A percentile compares a stretch with the other conserved stretches of the same genome.
Conservation (phyloP, 768 basidiomycete species). For the Tulasnella sp. region DNA sequence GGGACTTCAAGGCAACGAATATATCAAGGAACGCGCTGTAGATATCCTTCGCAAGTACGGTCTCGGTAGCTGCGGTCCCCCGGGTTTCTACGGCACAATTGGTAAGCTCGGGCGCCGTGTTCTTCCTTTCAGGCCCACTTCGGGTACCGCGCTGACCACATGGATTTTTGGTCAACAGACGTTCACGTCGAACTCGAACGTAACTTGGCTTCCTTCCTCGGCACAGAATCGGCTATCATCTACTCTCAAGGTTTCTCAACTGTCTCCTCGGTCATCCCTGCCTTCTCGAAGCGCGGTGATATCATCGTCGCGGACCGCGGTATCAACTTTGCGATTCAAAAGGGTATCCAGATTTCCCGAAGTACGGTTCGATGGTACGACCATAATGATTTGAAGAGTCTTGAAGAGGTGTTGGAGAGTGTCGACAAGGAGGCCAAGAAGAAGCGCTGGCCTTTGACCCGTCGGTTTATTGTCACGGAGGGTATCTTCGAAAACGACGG, state of each 20-base stretch:
- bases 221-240: constrained; percentile 81
- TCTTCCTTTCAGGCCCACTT: background rate
- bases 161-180: constrained; percentile 35
- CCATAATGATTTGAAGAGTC: constrained; percentile 83
- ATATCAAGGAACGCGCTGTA: constrained; percentile 73
- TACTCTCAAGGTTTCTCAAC: constrained; percentile 93
- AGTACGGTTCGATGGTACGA: constrained; percentile 92
- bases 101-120: constrained; percentile 41
- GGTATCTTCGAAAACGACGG: constrained; percentile 96
- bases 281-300: constrained; percentile 95
- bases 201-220: constrained; percentile 83
- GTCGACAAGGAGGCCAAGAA: constrained; percentile 86
- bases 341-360: constrained; percentile 87
- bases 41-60: constrained; percentile 83
- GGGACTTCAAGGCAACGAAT: constrained; percentile 78
- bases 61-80: constrained; percentile 88
- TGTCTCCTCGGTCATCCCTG: constrained; percentile 86
- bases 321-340: constrained; percentile 92
- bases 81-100: constrained; percentile 93
- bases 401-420: constrained; percentile 75
- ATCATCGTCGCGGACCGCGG: constrained; percentile 97
- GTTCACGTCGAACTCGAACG: constrained; percentile 85
- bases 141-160: background rate
- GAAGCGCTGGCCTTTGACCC: constrained; percentile 66
- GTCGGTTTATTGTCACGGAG: constrained; percentile 92